Conservation (phyloP, 495 filamentous ascomycete species). For the Daldinia vernicosa region DNA sequence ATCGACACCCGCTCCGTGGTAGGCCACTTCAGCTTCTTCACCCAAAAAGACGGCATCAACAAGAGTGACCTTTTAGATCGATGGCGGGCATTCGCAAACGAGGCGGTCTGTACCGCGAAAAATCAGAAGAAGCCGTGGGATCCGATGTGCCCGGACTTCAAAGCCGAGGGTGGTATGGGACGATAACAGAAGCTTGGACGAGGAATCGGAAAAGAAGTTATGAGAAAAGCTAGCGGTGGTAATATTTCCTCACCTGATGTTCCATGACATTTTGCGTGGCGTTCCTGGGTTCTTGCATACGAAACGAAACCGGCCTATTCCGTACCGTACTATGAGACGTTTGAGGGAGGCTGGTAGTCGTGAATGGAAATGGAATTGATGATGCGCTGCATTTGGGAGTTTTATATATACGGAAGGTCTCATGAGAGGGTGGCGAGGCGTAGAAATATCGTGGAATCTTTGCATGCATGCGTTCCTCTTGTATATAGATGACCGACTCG, state of each 20-base stretch:
- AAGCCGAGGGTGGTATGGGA: constrained; percentile 21
- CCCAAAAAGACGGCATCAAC: constrained; percentile 53
- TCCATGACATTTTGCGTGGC: constrained; percentile 34
- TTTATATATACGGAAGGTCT: constrained; percentile 6
- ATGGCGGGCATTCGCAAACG: constrained; percentile 62
- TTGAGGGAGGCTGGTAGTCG: neutral
- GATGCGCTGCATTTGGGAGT: constrained; percentile 14
- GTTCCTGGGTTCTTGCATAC: constrained; percentile 38
- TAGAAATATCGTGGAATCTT: neutral
- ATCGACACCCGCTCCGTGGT: constrained; percentile 64
- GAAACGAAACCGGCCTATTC: constrained; percentile 23
- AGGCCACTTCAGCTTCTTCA: constrained; percentile 59
- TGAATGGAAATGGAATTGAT: neutral
- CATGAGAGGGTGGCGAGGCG: neutral
- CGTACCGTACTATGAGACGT: constrained; percentile 1
- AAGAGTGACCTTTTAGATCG: constrained; percentile 60
- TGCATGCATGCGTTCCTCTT: neutral
- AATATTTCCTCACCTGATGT: constrained; percentile 20
- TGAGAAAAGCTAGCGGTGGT: constrained; percentile 3
- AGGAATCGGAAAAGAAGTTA: constrained; percentile 1
- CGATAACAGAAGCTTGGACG: neutral
- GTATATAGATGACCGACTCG: neutral
- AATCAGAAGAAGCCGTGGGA: constrained; percentile 46
- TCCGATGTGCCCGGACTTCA: constrained; percentile 32
- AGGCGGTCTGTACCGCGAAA: constrained; percentile 47